Evolutionary conservation across 2,329 filamentous ascomycete genomes (phyloP).

Genomic region (Paraphaeosphaeria minitans): DNA sequence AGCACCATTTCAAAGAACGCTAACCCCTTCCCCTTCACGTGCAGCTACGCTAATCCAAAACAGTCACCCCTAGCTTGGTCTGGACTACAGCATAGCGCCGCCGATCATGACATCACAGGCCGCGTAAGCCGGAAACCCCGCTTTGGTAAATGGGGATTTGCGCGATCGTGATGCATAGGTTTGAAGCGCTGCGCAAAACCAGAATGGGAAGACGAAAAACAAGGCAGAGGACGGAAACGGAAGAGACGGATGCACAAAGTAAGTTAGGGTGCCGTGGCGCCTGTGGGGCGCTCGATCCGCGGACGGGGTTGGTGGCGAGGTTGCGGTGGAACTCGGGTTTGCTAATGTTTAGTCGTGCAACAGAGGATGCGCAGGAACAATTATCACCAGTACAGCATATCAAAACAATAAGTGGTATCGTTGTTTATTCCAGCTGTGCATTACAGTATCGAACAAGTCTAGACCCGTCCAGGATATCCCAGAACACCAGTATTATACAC

Average conservation of each 20-base stretch:
- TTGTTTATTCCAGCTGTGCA: background rate
- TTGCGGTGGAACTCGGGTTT: too few species aligned
- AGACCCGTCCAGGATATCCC: background rate
- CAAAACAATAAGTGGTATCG: background rate
- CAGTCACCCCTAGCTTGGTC: too few species aligned
- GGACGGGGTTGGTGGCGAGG: background rate
- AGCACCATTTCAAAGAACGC: too few species aligned
- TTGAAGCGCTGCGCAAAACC: background rate
- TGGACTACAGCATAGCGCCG: too few species aligned
- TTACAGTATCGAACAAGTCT: background rate
- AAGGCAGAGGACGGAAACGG: background rate
- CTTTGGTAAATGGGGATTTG: background rate
- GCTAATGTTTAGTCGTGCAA: too few species aligned
- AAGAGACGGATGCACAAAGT: background rate
- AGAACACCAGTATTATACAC: slow-evolving; percentile 1
- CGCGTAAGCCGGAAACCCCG: background rate
- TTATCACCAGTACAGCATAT: too few species aligned
- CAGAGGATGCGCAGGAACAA: background rate
- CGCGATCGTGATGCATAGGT: background rate
- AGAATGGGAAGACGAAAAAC: background rate
- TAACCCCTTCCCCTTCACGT: too few species aligned
- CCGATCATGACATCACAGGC: background rate
- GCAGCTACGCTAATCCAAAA: too few species aligned
- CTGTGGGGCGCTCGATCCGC: background rate
- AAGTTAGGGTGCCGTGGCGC: background rate